Evolutionary conservation across 2,329 filamentous ascomycete species (phyloP), one percentile per base, ranked within the genome.

Genomic region (Paraconiothyrium sp.): DNA sequence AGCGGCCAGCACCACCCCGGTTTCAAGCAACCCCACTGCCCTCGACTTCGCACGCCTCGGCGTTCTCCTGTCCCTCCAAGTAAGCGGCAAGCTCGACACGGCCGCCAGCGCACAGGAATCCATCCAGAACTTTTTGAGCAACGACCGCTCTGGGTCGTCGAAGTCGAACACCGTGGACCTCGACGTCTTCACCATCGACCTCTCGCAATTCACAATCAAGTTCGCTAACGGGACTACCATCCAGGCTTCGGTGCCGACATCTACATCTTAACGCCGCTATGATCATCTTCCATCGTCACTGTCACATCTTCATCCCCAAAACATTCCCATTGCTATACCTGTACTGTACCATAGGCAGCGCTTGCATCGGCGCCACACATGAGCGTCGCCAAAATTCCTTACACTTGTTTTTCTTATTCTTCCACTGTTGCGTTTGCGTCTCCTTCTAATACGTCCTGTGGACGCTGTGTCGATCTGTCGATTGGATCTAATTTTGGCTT

Each of bases 1-100:
- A 46, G 50, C 76, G 27, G 67, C 67, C 11, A 34, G 62, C 1
- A 69, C 66, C 1, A 64, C 77, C 22, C 74, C 76, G 1, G 67
- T 78, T 20, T 76, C 72, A 3, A 78, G 75, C 67, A 77, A 78
- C 54, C 68, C 75, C 2, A 75, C 70, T 0, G 73, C 76, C 1
- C 62, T 83, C 30, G 80, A 83, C 63, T 84, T 84, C 65, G 82
- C 82, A 2, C 78, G 81, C 24, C 67, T 81, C 16, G 78, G 79
- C 14, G 79, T 84, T 14, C 76, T 84, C 4, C 78, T 82, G 41
- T 75, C 83, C 13, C 70, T 84, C 14, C 81, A 84, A 63, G 74
- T 78, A 32, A 77, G 76, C 7, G 72, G 75, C 5, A 69, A 77
- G 35, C 61, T 84, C 1, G 70, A 79, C 49, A 68, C 67, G 3